These are phyloP conservation scores for Sarcodon sp. DNA, from an alignment of 768 basidiomycete species.

Conservation along the genomic window DNA sequence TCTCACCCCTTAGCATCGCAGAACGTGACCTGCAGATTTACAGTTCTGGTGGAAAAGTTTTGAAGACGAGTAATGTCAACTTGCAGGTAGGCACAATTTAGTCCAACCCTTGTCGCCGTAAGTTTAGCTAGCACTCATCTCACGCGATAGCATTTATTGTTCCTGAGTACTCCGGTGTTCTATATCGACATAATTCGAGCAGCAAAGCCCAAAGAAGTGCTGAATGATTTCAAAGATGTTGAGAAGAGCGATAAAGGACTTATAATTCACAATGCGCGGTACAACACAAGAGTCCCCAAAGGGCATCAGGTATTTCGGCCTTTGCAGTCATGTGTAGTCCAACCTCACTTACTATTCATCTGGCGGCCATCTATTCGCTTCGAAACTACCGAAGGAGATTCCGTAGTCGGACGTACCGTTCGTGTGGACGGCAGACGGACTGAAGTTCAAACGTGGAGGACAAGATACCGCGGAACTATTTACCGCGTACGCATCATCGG, in stretches of 20 bases:
- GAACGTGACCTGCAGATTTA: background rate
- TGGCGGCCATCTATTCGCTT: slow-evolving; percentile 23
- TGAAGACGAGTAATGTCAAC: background rate
- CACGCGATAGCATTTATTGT: slow-evolving; percentile 16
- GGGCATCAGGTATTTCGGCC: slow-evolving; percentile 20
- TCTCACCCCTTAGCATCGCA: background rate
- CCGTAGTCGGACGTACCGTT: slow-evolving; percentile 19
- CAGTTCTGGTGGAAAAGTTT: slow-evolving; percentile 14
- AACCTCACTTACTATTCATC: background rate
- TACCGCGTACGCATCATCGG: slow-evolving; percentile 26
- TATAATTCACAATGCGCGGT: slow-evolving; percentile 24
- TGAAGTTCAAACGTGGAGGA: slow-evolving; percentile 15
- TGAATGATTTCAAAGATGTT: slow-evolving; percentile 20
- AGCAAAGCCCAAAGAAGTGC: slow-evolving; percentile 18
- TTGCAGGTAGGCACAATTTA: slow-evolving; percentile 8
- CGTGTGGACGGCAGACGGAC: slow-evolving; percentile 22
- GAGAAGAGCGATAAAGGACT: slow-evolving; percentile 15
- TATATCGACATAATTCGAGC: slow-evolving; percentile 21
- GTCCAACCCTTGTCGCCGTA: background rate
- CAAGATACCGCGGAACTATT: slow-evolving; percentile 12
- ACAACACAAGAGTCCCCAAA: slow-evolving; percentile 25
- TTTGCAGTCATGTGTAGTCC: background rate
- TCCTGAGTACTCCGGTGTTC: slow-evolving; percentile 17
- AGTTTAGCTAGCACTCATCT: background rate
- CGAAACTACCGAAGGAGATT: slow-evolving; percentile 17